phyloP scores from a whole-genome alignment of 768 basidiomycete species.

The Boletus subparvulus region DNA sequence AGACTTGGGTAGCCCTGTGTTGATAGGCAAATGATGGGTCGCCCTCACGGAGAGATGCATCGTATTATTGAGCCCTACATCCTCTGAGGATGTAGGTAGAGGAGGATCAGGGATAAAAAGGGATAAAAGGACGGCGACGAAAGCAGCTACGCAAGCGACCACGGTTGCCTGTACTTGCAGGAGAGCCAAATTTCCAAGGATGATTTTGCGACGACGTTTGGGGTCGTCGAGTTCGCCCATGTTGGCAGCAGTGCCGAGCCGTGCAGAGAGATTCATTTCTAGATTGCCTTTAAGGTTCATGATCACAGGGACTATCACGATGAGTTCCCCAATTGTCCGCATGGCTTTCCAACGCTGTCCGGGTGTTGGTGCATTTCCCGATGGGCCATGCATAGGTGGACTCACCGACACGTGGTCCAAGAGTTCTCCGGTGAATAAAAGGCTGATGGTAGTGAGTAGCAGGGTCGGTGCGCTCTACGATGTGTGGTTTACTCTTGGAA shows the following conservation, averaged over 20 bases:
- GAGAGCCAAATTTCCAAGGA: conserved; percentile 80
- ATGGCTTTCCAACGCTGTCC: conserved; percentile 85
- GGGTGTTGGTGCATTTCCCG: conserved; percentile 1
- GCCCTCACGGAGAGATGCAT: conserved; percentile 15
- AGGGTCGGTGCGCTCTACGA: conserved; percentile 83
- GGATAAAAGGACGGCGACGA: conserved; percentile 72
- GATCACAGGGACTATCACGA: conserved; percentile 93
- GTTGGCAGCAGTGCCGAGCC: conserved; percentile 93
- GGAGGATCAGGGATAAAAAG: conserved; percentile 48
- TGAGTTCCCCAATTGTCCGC: conserved; percentile 87
- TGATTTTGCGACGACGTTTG: conserved; percentile 55
- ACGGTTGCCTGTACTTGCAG: conserved; percentile 92
- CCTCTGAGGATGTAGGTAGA: conserved; percentile 2
- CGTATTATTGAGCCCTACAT: conserved; percentile 10
- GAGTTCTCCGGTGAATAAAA: conserved; percentile 89
- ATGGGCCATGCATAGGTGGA: conserved; percentile 12
- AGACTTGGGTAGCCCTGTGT: conserved; percentile 34
- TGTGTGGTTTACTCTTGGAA: not conserved
- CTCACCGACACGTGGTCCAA: conserved; percentile 82
- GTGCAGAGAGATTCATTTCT: conserved; percentile 97
- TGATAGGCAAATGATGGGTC: conserved; percentile 24
- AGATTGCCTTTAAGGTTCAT: conserved; percentile 97
- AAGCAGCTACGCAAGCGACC: conserved; percentile 84
- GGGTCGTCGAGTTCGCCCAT: conserved; percentile 87
- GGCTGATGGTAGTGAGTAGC: conserved; percentile 76